Evolutionary conservation across 495 filamentous ascomycete species (phyloP).

Genomic region (Platismatia glauca): DNA sequence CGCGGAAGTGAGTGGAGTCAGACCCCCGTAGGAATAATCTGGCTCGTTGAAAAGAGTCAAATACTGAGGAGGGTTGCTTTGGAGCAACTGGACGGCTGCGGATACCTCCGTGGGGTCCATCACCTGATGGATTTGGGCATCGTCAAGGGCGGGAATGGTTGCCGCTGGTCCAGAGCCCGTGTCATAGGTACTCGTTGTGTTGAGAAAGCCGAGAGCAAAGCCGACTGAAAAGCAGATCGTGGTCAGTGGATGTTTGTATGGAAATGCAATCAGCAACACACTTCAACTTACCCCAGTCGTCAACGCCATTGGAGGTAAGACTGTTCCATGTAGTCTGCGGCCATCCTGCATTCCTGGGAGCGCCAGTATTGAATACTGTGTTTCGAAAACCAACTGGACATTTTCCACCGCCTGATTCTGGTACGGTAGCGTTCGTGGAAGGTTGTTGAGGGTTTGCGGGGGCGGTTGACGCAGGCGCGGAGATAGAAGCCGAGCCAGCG

Average conservation of each 20-base stretch:
- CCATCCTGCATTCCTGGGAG: not conserved
- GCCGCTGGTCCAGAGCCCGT: not conserved
- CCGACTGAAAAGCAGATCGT: not conserved
- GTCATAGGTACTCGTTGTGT: not conserved
- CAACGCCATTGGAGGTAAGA: not conserved
- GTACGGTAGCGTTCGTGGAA: not conserved
- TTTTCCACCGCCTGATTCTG: not conserved
- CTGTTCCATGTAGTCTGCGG: not conserved
- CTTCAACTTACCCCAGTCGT: not conserved
- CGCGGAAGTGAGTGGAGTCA: not conserved
- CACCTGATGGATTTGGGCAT: not conserved
- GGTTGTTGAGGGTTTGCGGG: too few relatives aligned
- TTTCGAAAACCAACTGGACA: not conserved
- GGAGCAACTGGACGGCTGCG: not conserved
- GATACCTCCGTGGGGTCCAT: not conserved
- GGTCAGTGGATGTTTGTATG: not conserved
- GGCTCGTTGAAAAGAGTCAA: not conserved
- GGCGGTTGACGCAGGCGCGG: too few relatives aligned
- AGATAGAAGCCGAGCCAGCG: too few relatives aligned
- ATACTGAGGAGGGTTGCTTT: not conserved
- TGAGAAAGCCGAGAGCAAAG: not conserved
- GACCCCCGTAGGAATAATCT: not conserved
- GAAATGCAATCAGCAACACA: not conserved
- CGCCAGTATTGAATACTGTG: not conserved
- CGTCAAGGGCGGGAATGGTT: not conserved